phyloP scores from a whole-genome alignment of 768 basidiomycete genomes.

The Mycena pura region DNA sequence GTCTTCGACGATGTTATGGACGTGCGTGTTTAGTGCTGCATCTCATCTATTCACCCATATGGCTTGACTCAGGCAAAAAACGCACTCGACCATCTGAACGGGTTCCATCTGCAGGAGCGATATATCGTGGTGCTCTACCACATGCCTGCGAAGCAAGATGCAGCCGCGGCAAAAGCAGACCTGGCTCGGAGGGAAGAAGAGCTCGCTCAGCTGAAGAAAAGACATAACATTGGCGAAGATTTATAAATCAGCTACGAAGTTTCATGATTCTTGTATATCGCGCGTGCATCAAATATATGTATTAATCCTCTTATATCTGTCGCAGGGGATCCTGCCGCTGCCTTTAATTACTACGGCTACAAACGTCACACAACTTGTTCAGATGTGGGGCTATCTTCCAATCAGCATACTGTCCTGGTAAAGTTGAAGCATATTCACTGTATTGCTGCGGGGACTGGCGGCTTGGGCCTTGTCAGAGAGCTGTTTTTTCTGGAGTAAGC shows the following conservation, averaged over 20 bases:
- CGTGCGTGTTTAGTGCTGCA: conserved; percentile 50
- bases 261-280: conserved; percentile 15
- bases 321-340: conserved; percentile 4
- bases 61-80: conserved; percentile 79
- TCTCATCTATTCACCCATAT: conserved; percentile 25
- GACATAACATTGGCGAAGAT: conserved; percentile 83
- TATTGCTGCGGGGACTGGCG: conserved; percentile 74
- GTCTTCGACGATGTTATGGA: conserved; percentile 98
- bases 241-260: conserved; percentile 38
- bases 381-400: conserved; percentile 58
- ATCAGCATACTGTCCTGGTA: conserved; percentile 16
- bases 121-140: conserved; percentile 99
- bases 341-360: conserved; percentile 31
- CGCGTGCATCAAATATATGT: conserved; percentile 25
- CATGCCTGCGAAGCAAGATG: conserved; percentile 97
- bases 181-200: conserved; percentile 92
- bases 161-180: conserved; percentile 91
- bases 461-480: conserved; percentile 39
- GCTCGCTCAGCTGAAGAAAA: conserved; percentile 83
- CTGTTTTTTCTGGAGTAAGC: not conserved
- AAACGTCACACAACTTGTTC: conserved; percentile 64
- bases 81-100: conserved; percentile 95
- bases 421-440: conserved; percentile 41
- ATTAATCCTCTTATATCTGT: conserved; percentile 18
- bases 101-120: conserved; percentile 97